Percentiles rank a stretch among this genome's conserved stretches.
Evolutionary conservation across 2,329 filamentous ascomycete species (phyloP).

Genomic region (Knufia fluminis): DNA sequence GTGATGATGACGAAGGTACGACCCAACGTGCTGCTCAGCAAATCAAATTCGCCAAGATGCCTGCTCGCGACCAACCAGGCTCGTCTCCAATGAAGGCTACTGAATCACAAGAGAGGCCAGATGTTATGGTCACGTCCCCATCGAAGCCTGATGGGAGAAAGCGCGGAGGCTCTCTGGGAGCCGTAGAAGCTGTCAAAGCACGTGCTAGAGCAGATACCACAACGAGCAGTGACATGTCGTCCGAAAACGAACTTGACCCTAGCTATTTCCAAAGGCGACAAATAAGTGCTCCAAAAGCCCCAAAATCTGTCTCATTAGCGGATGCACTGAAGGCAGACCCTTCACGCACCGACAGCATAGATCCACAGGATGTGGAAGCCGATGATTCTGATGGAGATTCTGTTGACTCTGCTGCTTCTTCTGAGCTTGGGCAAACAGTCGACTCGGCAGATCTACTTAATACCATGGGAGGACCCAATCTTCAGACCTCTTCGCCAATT

Average conservation of each 20-base stretch:
- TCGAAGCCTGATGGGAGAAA: conserved; percentile 41
- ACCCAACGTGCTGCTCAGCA: conserved; percentile 61
- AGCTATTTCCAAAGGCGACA: conserved; percentile 45
- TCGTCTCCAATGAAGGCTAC: conserved; percentile 69
- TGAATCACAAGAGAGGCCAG: conserved; percentile 35
- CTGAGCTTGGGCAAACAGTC: conserved; percentile 45
- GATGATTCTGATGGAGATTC: conserved; percentile 42
- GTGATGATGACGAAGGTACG: conserved; percentile 51
- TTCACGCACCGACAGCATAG: conserved; percentile 24
- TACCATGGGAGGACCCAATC: conserved; percentile 38
- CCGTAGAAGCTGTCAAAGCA: conserved; percentile 44
- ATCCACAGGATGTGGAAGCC: conserved; percentile 29
- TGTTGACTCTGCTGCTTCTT: conserved; percentile 41
- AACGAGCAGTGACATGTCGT: conserved; percentile 58
- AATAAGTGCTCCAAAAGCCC: conserved; percentile 36
- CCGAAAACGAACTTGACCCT: conserved; percentile 51
- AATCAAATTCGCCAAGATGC: conserved; percentile 96
- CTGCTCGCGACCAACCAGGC: conserved; percentile 71
- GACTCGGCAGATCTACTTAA: conserved; percentile 51
- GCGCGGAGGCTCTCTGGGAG: conserved; percentile 48
- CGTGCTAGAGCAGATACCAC: conserved; percentile 52
- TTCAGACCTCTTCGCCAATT: conserved; percentile 39
- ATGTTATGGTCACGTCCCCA: conserved; percentile 48
- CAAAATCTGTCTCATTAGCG: conserved; percentile 27
- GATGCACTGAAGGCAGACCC: conserved; percentile 15